A percentile compares a stretch with the other conserved stretches of the same genome.
Conservation (phyloP, 1,284 basidiomycete species). For the Cutaneotrichosporon dermatis region DNA sequence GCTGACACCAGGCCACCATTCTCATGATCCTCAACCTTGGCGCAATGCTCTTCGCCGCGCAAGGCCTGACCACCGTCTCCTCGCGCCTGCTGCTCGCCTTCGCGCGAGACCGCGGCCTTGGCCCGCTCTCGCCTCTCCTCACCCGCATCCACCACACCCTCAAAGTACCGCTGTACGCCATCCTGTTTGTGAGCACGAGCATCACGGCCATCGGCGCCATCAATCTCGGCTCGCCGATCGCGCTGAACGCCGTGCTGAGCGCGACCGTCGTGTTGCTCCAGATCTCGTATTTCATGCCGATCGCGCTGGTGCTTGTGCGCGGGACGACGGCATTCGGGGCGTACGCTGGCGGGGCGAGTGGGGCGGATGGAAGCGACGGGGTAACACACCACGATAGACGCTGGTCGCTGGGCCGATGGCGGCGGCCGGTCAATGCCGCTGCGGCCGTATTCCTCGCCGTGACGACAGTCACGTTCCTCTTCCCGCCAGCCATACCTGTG, state of each 20-base stretch:
- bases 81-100: slow-evolving; percentile 18
- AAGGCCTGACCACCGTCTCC: slow-evolving; percentile 21
- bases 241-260: slow-evolving; percentile 50
- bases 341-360: slow-evolving; percentile 18
- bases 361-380: no score
- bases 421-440: slow-evolving; percentile 38
- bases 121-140: neutral
- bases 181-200: slow-evolving; percentile 43
- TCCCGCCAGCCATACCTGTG: slow-evolving; percentile 51
- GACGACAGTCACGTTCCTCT: slow-evolving; percentile 53
- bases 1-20: slow-evolving; percentile 13
- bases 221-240: slow-evolving; percentile 55
- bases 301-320: slow-evolving; percentile 47
- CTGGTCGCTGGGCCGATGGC: slow-evolving; percentile 36
- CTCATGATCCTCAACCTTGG: slow-evolving; percentile 22
- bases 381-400: slow-evolving; percentile 13
- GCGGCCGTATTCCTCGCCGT: slow-evolving; percentile 48
- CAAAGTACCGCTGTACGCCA: slow-evolving; percentile 27
- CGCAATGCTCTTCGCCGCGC: slow-evolving; percentile 21
- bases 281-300: slow-evolving; percentile 38
- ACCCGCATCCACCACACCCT: slow-evolving; percentile 12
- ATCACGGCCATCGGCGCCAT: slow-evolving; percentile 50
- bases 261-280: slow-evolving; percentile 33
- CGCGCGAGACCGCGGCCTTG: slow-evolving; percentile 7
- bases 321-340: slow-evolving; percentile 46